These are phyloP conservation scores for Pythium monospermum DNA, from an alignment of 352 stramenopile species.

Conservation along the genomic window DNA sequence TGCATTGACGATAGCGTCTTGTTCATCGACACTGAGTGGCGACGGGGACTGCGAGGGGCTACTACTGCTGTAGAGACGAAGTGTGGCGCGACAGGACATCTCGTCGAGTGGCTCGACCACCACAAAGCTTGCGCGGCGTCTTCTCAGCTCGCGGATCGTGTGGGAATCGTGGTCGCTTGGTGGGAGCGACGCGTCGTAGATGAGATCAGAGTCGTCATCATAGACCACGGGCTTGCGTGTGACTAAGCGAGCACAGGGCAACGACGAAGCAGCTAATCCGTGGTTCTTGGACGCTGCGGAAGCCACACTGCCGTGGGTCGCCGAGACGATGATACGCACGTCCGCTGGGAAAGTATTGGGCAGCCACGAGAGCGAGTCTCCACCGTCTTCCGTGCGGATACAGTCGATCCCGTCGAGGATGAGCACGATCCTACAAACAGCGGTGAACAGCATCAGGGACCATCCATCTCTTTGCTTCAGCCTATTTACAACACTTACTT, in stretches of 20 bases:
- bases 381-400: conserved; percentile 74
- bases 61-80: conserved; percentile 24
- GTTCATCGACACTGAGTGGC: conserved; percentile 31
- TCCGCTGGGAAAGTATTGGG: conserved; percentile 59
- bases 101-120: conserved; percentile 67
- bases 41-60: not conserved
- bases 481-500: not conserved
- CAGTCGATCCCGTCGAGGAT: conserved; percentile 80
- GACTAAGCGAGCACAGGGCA: conserved; percentile 38
- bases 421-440: conserved; percentile 54
- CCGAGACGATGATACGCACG: conserved; percentile 74
- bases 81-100: conserved; percentile 46
- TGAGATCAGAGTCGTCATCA: conserved; percentile 61
- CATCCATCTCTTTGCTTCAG: not conserved
- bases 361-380: conserved; percentile 81
- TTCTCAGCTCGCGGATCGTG: conserved; percentile 65
- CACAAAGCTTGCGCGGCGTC: conserved; percentile 58
- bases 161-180: conserved; percentile 47
- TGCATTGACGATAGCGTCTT: conserved; percentile 35
- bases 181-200: conserved; percentile 55
- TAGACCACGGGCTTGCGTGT: conserved; percentile 48
- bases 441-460: not conserved
- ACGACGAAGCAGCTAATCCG: conserved; percentile 2
- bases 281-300: conserved; percentile 18
- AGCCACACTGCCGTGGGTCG: conserved; percentile 27